Evolutionary conservation across 176 grass and related monocot species (phyloP), one percentile per base, ranked within the genome.

Genomic region (Musa schizocarpa): DNA sequence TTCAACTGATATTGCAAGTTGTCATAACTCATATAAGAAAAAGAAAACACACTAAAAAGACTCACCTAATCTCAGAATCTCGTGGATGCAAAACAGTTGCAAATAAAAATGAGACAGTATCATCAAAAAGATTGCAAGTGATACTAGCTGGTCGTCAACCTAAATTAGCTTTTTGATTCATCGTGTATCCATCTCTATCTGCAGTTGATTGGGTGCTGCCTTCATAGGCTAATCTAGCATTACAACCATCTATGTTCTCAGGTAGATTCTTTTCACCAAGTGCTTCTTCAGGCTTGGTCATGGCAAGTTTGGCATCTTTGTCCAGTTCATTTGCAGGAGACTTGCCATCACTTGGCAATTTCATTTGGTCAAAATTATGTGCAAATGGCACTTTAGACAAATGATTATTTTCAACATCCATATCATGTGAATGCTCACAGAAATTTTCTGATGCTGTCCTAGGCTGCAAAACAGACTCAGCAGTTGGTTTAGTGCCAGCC

Each of bases 371-470:
- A 10, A 13, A 13, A 53, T 23, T 6, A 21, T 74, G 1, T 74
- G 51, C 19, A 29, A 29, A 51, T 55, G 72, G 7, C 57, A 13
- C 16, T 56, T 74, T 25, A 74, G 72, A 29, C 3, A 26, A 56
- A 74, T 57, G 13, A 10, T 24, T 58, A 19, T 27, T 74, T 74
- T 74, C 72, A 74, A 54, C 72, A 27, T 53, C 2, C 25, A 56
- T 17, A 58, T 22, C 29, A 8, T 54, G 22, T 56, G 21, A 27
- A 56, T 29, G 53, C 12, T 74, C 72, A 74, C 13, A 74, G 53
- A 53, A 53, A 53, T 53, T 73, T 73, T 54, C 50, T 54, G 8
- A 10, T 34, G 25, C 9, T 13, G 21, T 25, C 54, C 13, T 24
- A 13, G 70, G 51, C 49, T 73, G 50, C 70, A 73, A 53, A 53